These are phyloP conservation scores for Tubosaeta sp. DNA, from an alignment of 768 basidiomycete species.

Conservation along the genomic window DNA sequence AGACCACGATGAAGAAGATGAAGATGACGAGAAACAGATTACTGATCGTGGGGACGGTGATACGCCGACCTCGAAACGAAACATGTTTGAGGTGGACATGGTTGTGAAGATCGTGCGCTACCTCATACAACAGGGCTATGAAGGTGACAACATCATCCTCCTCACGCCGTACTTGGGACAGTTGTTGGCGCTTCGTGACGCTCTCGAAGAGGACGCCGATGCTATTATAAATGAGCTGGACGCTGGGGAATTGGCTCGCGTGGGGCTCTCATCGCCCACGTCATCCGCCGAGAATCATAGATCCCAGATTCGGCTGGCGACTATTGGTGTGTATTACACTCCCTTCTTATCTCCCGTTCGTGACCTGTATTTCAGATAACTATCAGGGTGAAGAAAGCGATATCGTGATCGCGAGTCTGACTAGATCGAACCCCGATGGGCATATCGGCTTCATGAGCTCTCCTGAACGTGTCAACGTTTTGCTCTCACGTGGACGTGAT, in stretches of 20 bases:
- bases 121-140: conserved; percentile 64
- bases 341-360: neutral
- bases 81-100: conserved; percentile 57
- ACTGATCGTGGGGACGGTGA: conserved; percentile 45
- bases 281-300: conserved; percentile 34
- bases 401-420: conserved; percentile 59
- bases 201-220: neutral
- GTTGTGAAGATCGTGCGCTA: conserved; percentile 63
- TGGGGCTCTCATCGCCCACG: conserved; percentile 40
- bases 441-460: conserved; percentile 73
- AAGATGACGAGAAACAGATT: conserved; percentile 43
- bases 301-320: conserved; percentile 51
- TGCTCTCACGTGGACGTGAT: conserved; percentile 64
- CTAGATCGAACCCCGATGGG: conserved; percentile 49
- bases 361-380: conserved; percentile 44
- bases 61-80: conserved; percentile 55
- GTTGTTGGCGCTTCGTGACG: neutral
- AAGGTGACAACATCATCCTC: conserved; percentile 54
- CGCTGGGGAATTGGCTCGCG: conserved; percentile 56
- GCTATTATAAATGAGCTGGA: neutral
- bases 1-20: conserved; percentile 49
- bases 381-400: conserved; percentile 76
- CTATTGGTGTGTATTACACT: conserved; percentile 48
- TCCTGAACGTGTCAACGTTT: conserved; percentile 65
- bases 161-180: conserved; percentile 71